Base-by-base conservation (phyloP, 1,284 basidiomycete genomes). In the Ustilago hordei region DNA sequence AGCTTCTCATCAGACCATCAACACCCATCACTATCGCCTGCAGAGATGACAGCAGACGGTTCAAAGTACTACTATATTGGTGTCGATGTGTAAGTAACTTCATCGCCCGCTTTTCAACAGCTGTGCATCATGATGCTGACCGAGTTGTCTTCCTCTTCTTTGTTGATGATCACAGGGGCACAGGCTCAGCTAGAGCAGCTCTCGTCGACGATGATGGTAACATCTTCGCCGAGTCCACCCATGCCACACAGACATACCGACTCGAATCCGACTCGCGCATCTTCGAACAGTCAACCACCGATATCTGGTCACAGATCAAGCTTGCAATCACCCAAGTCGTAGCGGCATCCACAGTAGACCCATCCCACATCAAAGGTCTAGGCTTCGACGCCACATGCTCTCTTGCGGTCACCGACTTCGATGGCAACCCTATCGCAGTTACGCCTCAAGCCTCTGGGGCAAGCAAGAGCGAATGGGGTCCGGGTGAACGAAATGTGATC, bases 381-480 rank as follows among this genome's bases (percentile, higher is more conserved):
- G 95, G 95, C 11, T 98, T 98, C 86, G 96, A 98, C 87, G 96
- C 95, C 58, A 99, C 96, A 0, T 99, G 97, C 88, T 96, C 94
- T 0, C 89, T 99, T 41, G 95, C 95, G 0, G 95, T 98, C 31
- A 89, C 92, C 1, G 91, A 95, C 84, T 58, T 58, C 28, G 32
- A 70, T 15, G 95, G 95, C 4, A 87, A 90, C 53, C 93, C 95
- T 0, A 88, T 98, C 41, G 89, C 89, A n/a, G 92, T 99, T 55
- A 93, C 93, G 2, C 91, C 91, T 63, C 93, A 92, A 1, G 87
- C 89, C 2, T 41, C 64, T n/a, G 34, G 54, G 4, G n/a, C 64
- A 19, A 36, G 39, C 31, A 15, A n/a, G 15, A 15, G 28, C 28
- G 48, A 65, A 5, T 75, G 69, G 69, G 70, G 70, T 8, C 64